Evolutionary conservation across 352 stramenopile species (phyloP).

Genomic region (Sclerospora graminicola): DNA sequence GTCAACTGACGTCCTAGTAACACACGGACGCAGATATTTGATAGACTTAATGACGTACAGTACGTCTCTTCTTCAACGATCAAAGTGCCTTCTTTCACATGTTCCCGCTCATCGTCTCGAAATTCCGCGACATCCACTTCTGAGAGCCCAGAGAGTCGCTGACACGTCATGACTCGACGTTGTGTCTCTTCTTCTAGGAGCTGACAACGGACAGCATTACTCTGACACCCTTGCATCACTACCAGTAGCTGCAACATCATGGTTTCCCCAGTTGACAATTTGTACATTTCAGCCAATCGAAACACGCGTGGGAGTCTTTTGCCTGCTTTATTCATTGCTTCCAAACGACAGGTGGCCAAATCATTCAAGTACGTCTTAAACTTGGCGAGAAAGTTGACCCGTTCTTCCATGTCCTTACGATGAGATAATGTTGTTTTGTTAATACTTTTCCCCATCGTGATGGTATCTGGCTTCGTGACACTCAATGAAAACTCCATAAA

Average conservation of each 20-base stretch:
- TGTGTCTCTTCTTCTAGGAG: conserved; percentile 78
- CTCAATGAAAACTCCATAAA: conserved; percentile 83
- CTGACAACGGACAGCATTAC: conserved; percentile 73
- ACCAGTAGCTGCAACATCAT: conserved; percentile 76
- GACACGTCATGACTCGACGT: conserved; percentile 61
- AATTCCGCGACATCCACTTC: conserved; percentile 84
- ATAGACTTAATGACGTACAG: conserved; percentile 59
- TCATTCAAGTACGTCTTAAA: conserved; percentile 55
- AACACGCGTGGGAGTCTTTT: conserved; percentile 50
- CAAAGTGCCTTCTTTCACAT: conserved; percentile 83
- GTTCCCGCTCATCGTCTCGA: conserved; percentile 69
- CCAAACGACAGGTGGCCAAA: conserved; percentile 39
- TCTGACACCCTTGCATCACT: conserved; percentile 77
- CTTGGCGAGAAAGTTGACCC: conserved; percentile 50
- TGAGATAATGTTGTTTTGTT: conserved; percentile 27
- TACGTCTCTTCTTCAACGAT: conserved; percentile 81
- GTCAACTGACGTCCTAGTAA: conserved; percentile 62
- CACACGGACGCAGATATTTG: conserved; percentile 75
- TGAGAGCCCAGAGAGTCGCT: conserved; percentile 68
- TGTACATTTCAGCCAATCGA: conserved; percentile 66
- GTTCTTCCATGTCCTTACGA: conserved; percentile 68
- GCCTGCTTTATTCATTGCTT: conserved; percentile 25
- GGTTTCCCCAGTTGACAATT: conserved; percentile 57
- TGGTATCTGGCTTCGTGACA: conserved; percentile 69
- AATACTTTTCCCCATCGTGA: conserved; percentile 20